Evolutionary conservation across 768 basidiomycete species (phyloP).

Genomic region (Astraeus odoratus): DNA sequence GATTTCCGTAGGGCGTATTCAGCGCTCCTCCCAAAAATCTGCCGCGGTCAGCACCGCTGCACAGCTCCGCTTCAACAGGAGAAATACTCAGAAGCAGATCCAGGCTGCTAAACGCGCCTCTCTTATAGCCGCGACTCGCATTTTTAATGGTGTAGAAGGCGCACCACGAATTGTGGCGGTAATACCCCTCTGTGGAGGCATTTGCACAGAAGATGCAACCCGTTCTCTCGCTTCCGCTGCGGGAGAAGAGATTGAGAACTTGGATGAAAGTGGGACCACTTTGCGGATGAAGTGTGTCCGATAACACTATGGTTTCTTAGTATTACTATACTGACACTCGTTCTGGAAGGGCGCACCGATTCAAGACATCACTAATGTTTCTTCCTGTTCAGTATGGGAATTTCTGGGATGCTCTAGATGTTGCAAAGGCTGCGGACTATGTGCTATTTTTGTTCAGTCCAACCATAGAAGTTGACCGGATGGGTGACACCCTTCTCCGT

Average conservation of each 20-base stretch:
- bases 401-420: slow-evolving; percentile 76
- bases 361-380: slow-evolving; percentile 89
- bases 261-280: slow-evolving; percentile 17
- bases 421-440: slow-evolving; percentile 85
- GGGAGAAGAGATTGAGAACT: slow-evolving; percentile 33
- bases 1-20: slow-evolving; percentile 46
- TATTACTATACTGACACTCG: not conserved
- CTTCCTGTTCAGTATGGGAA: slow-evolving; percentile 64
- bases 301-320: too few species aligned
- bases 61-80: slow-evolving; percentile 71
- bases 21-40: slow-evolving; percentile 48
- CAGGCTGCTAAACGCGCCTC: slow-evolving; percentile 66
- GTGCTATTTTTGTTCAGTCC: slow-evolving; percentile 81
- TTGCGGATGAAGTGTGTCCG: slow-evolving; percentile 60
- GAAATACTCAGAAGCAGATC: slow-evolving; percentile 79
- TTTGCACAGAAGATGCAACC: slow-evolving; percentile 46
- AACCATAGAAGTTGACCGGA: slow-evolving; percentile 70
- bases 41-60: slow-evolving; percentile 44
- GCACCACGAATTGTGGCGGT: slow-evolving; percentile 84
- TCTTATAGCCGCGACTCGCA: slow-evolving; percentile 61
- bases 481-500: slow-evolving; percentile 85
- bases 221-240: slow-evolving; percentile 53
- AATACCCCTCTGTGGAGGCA: slow-evolving; percentile 72
- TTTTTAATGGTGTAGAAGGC: slow-evolving; percentile 73
- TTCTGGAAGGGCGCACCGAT: slow-evolving; percentile 65